Evolutionary conservation across 805 yeast genomes (phyloP), one percentile per base, ranked within the genome.

Genomic region (Metschnikowia similis): DNA sequence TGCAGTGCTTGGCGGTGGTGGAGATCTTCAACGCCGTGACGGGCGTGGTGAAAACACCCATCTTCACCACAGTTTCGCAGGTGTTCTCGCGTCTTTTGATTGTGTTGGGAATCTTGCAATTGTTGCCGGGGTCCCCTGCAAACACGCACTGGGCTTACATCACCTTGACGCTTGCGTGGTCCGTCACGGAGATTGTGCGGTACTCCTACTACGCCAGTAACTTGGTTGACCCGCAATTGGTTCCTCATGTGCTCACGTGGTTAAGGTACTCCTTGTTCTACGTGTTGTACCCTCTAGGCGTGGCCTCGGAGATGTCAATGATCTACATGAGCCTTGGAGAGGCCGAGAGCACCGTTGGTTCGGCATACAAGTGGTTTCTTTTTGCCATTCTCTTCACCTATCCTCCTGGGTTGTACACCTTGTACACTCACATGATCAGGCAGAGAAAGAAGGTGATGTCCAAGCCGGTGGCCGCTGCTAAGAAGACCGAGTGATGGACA

Each of bases 181-280:
- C 94, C n/a, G 60, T 88, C 47, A 89, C 98, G n/a, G 99, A 94
- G 68, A 77, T 89, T 41, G 84, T 91, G 50, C 79, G 99, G 65
- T 94, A 94, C 69, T 79, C 89, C 39, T 94, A 82, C 71, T 95
- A 94, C 64, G 91, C 95, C 7, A 76, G 85, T 48, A 83, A 83
- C 57, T 67, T 87, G 53, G 63, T 66, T 27, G 71, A 76, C 29
- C 70, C 72, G 8, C 80, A 77, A 1, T 61, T 70, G 1, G 84
- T 87, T 13, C 87, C 94, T 4, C 59, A 63, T 35, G 64, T 71
- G 62, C 74, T 92, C 56, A 79, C 83, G 16, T 79, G 85, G 77
- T 70, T 89, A 55, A 80, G 99, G 62, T 94, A 94, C 76, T 87
- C 87, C 55, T 71, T 89, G 28, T 94, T 94, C 68, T 79, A 80